Evolutionary conservation across 345 rosid genomes (phyloP).

Genomic region (Euphorbia pulcherrima): DNA sequence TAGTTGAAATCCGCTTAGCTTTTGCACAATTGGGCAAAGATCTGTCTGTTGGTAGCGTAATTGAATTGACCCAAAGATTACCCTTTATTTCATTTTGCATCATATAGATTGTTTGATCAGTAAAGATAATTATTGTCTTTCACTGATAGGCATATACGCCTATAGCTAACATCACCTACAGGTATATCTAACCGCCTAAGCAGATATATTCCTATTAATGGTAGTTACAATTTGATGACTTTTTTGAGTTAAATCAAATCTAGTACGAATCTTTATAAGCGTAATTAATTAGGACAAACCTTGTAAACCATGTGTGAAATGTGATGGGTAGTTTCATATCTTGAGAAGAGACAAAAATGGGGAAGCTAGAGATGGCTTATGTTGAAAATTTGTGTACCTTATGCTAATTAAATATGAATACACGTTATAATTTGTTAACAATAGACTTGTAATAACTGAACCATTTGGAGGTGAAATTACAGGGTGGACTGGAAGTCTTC

Average conservation of each 20-base stretch:
- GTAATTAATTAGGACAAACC: not conserved
- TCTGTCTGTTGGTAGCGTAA: constrained; percentile 15
- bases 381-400: not conserved
- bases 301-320: not conserved
- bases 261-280: not conserved
- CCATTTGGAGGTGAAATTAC: too few relatives aligned
- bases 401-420: not conserved
- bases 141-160: constrained; percentile 16
- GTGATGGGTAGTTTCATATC: not conserved
- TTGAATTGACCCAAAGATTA: constrained; percentile 17
- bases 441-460: too few relatives aligned
- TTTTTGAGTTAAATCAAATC: not conserved
- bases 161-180: not conserved
- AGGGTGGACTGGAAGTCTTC: too few relatives aligned
- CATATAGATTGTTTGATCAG: constrained; percentile 15
- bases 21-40: constrained; percentile 24
- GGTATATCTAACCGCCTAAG: not conserved
- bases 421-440: too few relatives aligned
- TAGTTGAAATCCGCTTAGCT: constrained; percentile 8
- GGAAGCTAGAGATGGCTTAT: not conserved
- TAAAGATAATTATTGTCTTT: constrained; percentile 37
- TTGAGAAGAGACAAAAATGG: not conserved
- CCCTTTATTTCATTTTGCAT: constrained; percentile 24
- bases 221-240: not conserved
- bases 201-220: not conserved